phyloP scores from a whole-genome alignment of 2,329 filamentous ascomycete species.

The Botryotinia convoluta region DNA sequence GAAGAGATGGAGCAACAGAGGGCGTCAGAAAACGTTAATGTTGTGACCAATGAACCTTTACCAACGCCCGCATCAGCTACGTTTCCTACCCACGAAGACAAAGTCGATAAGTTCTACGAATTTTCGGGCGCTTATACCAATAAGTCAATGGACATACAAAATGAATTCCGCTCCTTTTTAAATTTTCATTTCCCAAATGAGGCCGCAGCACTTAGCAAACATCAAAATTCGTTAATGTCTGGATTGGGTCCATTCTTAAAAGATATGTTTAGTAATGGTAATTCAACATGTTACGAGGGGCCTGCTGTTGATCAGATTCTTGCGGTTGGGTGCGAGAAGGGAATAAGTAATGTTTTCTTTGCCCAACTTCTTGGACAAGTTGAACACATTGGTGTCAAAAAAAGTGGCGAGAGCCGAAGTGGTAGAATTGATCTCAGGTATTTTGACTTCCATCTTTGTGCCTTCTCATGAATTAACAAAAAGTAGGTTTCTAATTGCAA shows the following conservation, averaged over 20 bases:
- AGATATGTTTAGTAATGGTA: constrained; percentile 33
- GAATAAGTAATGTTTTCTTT: constrained; percentile 51
- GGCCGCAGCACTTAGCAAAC: constrained; percentile 48
- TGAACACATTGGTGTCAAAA: constrained; percentile 53
- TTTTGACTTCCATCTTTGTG: constrained; percentile 28
- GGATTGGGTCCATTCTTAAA: constrained; percentile 45
- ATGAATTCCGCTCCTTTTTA: constrained; percentile 54
- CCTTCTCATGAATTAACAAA: constrained; percentile 3
- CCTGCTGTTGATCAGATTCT: constrained; percentile 55
- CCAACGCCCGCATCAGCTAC: neutral
- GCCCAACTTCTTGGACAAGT: constrained; percentile 50
- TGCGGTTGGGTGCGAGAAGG: constrained; percentile 56
- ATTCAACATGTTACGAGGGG: constrained; percentile 23
- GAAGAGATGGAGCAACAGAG: neutral
- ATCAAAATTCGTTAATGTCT: constrained; percentile 47
- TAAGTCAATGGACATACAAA: constrained; percentile 52
- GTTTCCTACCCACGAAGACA: neutral
- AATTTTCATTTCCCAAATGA: constrained; percentile 50
- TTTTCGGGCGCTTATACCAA: constrained; percentile 28
- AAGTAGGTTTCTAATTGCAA: constrained; percentile 56
- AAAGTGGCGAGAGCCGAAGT: constrained; percentile 50
- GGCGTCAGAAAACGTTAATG: neutral
- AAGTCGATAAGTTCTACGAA: constrained; percentile 25
- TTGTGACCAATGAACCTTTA: constrained; percentile 12
- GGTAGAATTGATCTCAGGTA: constrained; percentile 60